phyloP scores from a whole-genome alignment of 1,284 basidiomycete genomes.

The Microbotryum lychnidis-dioicae region DNA sequence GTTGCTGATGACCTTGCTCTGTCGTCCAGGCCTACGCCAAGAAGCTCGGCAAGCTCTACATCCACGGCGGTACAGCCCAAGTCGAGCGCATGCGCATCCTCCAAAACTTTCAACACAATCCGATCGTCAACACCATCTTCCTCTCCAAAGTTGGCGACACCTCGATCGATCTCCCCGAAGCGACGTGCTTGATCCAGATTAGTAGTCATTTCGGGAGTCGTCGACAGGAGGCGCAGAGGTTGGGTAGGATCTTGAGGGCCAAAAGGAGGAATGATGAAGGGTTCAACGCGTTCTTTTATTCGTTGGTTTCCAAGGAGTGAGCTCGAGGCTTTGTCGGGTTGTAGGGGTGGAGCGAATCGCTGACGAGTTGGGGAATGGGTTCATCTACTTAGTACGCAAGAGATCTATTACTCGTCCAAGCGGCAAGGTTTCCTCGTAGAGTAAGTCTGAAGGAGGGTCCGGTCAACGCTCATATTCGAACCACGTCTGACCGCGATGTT shows the following conservation, averaged over 20 bases:
- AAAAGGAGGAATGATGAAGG: slow-evolving; percentile 98
- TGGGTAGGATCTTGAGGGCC: slow-evolving; percentile 91
- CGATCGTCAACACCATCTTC: slow-evolving; percentile 96
- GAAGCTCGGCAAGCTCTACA: slow-evolving; percentile 87
- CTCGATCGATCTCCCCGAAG: slow-evolving; percentile 97
- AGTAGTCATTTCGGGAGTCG: slow-evolving; percentile 99
- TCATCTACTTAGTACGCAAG: slow-evolving; percentile 56
- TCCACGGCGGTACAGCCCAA: slow-evolving; percentile 89
- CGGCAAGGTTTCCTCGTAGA: slow-evolving; percentile 98
- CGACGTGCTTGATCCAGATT: slow-evolving; percentile 98
- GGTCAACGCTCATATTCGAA: background rate
- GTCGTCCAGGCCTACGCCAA: slow-evolving; percentile 74
- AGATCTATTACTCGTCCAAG: slow-evolving; percentile 99
- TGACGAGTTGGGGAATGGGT: background rate
- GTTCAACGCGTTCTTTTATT: slow-evolving; percentile 99
- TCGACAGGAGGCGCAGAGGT: slow-evolving; percentile 91
- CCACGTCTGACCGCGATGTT: background rate
- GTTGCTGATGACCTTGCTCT: background rate
- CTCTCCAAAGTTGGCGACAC: slow-evolving; percentile 99
- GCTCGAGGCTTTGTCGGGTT: background rate
- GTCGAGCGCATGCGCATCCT: slow-evolving; percentile 92
- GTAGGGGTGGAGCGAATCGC: no score
- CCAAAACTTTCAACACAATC: slow-evolving; percentile 92
- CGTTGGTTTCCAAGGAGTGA: slow-evolving; percentile 85
- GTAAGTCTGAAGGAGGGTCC: slow-evolving; percentile 36